These are phyloP conservation scores for Corylus heterophylla DNA, from an alignment of 306 rosid genomes.

Conservation along the genomic window DNA sequence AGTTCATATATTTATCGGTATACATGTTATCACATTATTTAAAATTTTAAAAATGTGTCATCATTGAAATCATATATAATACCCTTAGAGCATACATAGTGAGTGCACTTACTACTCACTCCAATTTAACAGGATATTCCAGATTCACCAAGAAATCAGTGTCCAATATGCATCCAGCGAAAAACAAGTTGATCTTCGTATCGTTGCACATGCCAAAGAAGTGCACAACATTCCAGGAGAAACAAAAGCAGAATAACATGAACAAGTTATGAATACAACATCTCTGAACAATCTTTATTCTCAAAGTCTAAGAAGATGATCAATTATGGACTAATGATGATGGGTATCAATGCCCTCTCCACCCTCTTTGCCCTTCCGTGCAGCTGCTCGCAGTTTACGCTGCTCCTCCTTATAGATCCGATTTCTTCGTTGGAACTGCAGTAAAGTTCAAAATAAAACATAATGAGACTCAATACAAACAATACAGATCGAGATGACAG, in stretches of 20 bases:
- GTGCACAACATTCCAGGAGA: constrained; percentile 31
- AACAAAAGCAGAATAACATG: constrained; percentile 38
- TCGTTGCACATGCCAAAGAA: constrained; percentile 50
- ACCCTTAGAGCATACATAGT: neutral
- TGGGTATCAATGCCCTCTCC: constrained; percentile 40
- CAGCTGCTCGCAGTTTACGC: constrained; percentile 83
- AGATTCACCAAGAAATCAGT: constrained; percentile 12
- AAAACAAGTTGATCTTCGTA: constrained; percentile 23
- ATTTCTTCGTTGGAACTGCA: constrained; percentile 84
- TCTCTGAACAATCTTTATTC: constrained; percentile 43
- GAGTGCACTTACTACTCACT: neutral
- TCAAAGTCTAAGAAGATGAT: constrained; percentile 33
- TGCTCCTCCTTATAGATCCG: constrained; percentile 96
- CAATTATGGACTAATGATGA: constrained; percentile 42
- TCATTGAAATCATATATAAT: too few relatives aligned
- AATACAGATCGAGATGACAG: neutral
- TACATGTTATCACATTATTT: too few relatives aligned
- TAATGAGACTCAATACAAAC: neutral
- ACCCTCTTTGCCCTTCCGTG: constrained; percentile 64
- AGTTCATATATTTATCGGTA: too few relatives aligned
- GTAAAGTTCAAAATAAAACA: neutral
- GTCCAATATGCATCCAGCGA: constrained; percentile 2
- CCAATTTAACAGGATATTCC: neutral
- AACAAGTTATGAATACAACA: constrained; percentile 39
- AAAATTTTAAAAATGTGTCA: too few relatives aligned